These are phyloP conservation scores for Stromatinia cepivora DNA, from an alignment of 2,329 filamentous ascomycete species.

Conservation along the genomic window DNA sequence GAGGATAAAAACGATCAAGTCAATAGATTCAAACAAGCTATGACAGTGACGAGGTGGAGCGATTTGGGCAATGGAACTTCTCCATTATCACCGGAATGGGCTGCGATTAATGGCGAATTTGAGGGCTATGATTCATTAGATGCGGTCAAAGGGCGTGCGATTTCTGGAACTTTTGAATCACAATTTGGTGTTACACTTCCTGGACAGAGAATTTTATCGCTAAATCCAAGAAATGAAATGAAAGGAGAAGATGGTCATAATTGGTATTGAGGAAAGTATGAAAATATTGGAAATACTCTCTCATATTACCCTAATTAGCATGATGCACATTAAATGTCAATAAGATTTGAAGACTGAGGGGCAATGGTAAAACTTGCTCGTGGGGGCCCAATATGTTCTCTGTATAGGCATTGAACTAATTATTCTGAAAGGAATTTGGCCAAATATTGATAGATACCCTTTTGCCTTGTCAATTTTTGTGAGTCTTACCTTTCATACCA, in stretches of 20 bases:
- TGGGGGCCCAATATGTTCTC: not conserved
- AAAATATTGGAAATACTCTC: not conserved
- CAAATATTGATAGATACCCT: not conserved
- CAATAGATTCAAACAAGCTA: conserved; percentile 56
- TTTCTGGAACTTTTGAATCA: conserved; percentile 60
- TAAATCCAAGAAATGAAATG: conserved; percentile 58
- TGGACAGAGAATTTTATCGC: conserved; percentile 56
- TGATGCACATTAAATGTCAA: not conserved
- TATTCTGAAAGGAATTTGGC: not conserved
- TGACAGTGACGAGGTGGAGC: conserved; percentile 62
- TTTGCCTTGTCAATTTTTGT: not conserved
- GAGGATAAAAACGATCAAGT: conserved; percentile 53
- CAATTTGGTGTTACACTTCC: conserved; percentile 55
- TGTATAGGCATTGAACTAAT: not conserved
- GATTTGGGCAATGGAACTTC: conserved; percentile 58
- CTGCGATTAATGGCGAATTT: conserved; percentile 51
- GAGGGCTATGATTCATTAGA: conserved; percentile 54
- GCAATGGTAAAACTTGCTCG: not conserved
- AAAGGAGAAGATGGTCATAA: conserved; percentile 55
- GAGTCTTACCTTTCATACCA: not conserved
- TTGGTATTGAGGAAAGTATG: conserved; percentile 53
- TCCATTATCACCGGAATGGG: conserved; percentile 55
- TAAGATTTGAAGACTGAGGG: not conserved
- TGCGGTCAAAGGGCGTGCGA: conserved; percentile 53
- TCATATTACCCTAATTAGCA: not conserved